Percentiles rank a stretch among this genome's conserved stretches.
These are phyloP conservation scores for Leishmania arabica DNA, from an alignment of 208 protist genomes.

Conservation along the genomic window DNA sequence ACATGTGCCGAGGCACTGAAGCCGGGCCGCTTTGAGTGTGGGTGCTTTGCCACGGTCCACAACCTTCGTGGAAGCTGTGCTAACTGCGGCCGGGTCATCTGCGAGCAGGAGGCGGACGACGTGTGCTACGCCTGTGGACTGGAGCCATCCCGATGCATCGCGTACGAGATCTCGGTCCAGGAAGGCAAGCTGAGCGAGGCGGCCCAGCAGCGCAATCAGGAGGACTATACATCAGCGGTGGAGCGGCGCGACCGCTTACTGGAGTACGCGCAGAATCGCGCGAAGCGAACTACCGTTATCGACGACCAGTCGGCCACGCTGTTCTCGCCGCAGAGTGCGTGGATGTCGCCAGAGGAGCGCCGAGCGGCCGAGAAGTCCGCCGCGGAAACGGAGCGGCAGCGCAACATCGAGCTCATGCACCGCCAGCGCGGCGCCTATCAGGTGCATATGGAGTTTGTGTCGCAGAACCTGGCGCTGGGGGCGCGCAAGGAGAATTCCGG, in stretches of 20 bases:
- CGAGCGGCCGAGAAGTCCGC: conserved; percentile 50
- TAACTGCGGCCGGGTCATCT: conserved; percentile 92
- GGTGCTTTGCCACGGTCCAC: conserved; percentile 88
- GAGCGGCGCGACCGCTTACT: conserved; percentile 74
- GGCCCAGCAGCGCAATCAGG: conserved; percentile 57
- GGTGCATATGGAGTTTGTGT: conserved; percentile 82
- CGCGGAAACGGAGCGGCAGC: conserved; percentile 48
- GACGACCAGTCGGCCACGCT: conserved; percentile 85
- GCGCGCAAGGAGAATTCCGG: conserved; percentile 38
- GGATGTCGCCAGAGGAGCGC: conserved; percentile 74
- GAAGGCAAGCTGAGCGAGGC: conserved; percentile 78
- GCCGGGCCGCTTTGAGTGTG: conserved; percentile 80
- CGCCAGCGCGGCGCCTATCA: conserved; percentile 57
- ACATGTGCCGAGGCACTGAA: conserved; percentile 42
- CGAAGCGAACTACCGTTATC: conserved; percentile 82
- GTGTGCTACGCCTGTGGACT: conserved; percentile 86
- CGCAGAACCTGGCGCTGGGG: conserved; percentile 69
- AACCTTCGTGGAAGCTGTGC: conserved; percentile 77
- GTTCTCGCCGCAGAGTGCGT: conserved; percentile 74
- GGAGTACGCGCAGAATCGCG: conserved; percentile 68
- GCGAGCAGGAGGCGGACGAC: conserved; percentile 84
- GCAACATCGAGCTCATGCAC: conserved; percentile 69
- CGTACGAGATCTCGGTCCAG: conserved; percentile 82
- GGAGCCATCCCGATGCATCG: conserved; percentile 65
- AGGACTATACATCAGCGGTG: conserved; percentile 70